Conservation (phyloP, 768 basidiomycete species). For the Auricularia cornea region DNA sequence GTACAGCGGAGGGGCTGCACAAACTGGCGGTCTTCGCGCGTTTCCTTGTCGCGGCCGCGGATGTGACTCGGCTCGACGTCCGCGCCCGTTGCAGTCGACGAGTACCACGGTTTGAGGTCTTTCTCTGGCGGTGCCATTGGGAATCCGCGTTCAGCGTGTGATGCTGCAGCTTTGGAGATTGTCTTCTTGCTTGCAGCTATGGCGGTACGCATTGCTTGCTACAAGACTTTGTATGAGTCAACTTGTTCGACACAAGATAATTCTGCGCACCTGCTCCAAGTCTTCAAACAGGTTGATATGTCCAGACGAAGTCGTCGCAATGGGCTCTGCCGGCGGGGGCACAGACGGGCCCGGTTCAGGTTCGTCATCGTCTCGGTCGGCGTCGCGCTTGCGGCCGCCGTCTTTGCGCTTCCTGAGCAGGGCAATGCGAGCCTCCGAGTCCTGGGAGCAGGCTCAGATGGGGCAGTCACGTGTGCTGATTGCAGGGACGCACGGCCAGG, state of each 20-base stretch:
- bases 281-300: slow-evolving; percentile 85
- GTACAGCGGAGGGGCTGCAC: slow-evolving; percentile 9
- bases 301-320: slow-evolving; percentile 25
- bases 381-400: slow-evolving; percentile 36
- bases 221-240: slow-evolving; percentile 3
- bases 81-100: slow-evolving; percentile 2
- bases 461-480: background rate
- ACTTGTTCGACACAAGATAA: background rate
- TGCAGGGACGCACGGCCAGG: slow-evolving; percentile 48
- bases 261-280: slow-evolving; percentile 51
- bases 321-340: slow-evolving; percentile 1
- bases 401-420: slow-evolving; percentile 50
- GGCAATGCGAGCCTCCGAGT: slow-evolving; percentile 71
- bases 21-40: slow-evolving; percentile 19
- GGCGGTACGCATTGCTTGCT: slow-evolving; percentile 40
- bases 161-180: slow-evolving; percentile 21
- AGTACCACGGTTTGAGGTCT: slow-evolving; percentile 79
- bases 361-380: slow-evolving; percentile 4
- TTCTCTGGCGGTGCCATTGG: slow-evolving; percentile 66
- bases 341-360: background rate
- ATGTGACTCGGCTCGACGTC: slow-evolving; percentile 12
- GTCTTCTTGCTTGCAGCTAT: slow-evolving; percentile 43
- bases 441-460: slow-evolving; percentile 31
- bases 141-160: slow-evolving; percentile 50
- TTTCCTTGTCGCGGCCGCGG: slow-evolving; percentile 12